Conservation (phyloP, 192 early-diverging fungal species). For the Backusella tuberculispora region DNA sequence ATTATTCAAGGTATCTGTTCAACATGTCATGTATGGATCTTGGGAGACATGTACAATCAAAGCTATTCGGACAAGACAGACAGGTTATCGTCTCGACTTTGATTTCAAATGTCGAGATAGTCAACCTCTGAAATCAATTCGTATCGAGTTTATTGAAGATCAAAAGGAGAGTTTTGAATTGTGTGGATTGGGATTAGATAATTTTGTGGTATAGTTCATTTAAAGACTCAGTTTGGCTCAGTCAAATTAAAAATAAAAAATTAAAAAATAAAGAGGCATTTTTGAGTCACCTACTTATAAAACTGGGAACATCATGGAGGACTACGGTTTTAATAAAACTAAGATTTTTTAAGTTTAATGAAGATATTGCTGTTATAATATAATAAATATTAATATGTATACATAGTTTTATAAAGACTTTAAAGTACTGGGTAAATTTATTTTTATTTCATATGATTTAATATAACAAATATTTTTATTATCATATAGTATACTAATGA, state of each 20-base stretch:
- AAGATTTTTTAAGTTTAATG: too few species aligned
- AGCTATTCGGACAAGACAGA: neutral
- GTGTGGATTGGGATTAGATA: slow-evolving; percentile 29
- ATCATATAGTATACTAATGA: too few species aligned
- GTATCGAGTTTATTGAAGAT: slow-evolving; percentile 23
- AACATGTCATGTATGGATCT: slow-evolving; percentile 23
- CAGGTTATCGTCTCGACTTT: slow-evolving; percentile 3
- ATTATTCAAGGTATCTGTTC: slow-evolving; percentile 21
- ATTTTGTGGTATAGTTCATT: slow-evolving; percentile 16
- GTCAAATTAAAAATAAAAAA: neutral
- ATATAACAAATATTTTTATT: too few species aligned
- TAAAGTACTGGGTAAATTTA: too few species aligned
- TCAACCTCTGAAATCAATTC: slow-evolving; percentile 9
- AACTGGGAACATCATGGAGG: too few species aligned
- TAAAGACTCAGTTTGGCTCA: too few species aligned
- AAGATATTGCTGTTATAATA: too few species aligned
- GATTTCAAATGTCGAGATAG: slow-evolving; percentile 15
- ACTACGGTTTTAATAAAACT: too few species aligned
- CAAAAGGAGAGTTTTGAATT: slow-evolving; percentile 22
- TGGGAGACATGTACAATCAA: slow-evolving; percentile 5
- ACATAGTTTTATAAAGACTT: too few species aligned
- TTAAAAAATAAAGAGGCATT: neutral
- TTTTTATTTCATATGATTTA: too few species aligned
- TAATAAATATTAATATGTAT: too few species aligned
- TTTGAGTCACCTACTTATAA: too few species aligned